phyloP scores from a whole-genome alignment of 805 yeast species.

The Cyberlindnera xishuangbannaensis region DNA sequence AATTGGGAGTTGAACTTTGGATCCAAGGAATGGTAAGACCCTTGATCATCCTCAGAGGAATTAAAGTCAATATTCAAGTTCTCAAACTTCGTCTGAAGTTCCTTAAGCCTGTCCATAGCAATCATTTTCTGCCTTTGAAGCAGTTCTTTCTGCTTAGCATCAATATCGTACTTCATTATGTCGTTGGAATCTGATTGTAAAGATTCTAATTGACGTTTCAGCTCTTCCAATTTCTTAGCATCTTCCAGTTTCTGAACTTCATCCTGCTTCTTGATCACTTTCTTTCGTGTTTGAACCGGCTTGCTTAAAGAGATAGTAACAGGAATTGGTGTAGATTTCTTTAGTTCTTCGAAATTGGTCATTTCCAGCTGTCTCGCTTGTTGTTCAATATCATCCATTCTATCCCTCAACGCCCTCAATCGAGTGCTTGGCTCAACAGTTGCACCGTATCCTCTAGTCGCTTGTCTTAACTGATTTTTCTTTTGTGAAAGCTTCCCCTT shows the following conservation, averaged over 20 bases:
- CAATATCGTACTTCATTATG: slow-evolving; percentile 58
- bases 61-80: slow-evolving; percentile 56
- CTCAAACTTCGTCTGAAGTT: slow-evolving; percentile 60
- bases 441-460: slow-evolving; percentile 41
- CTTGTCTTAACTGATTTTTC: slow-evolving; percentile 36
- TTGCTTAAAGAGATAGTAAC: slow-evolving; percentile 1
- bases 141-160: slow-evolving; percentile 45
- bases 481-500: slow-evolving; percentile 34
- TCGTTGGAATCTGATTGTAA: slow-evolving; percentile 74
- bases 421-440: slow-evolving; percentile 73
- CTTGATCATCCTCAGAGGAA: slow-evolving; percentile 15
- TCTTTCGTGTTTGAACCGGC: no score
- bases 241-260: slow-evolving; percentile 40
- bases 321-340: slow-evolving; percentile 17
- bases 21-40: slow-evolving; percentile 24
- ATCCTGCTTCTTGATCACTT: not conserved
- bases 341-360: slow-evolving; percentile 65
- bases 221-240: slow-evolving; percentile 44
- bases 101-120: slow-evolving; percentile 67
- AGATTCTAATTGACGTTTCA: slow-evolving; percentile 52
- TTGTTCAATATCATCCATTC: slow-evolving; percentile 79
- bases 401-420: slow-evolving; percentile 66
- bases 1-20: slow-evolving; percentile 36
- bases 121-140: slow-evolving; percentile 54
- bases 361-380: slow-evolving; percentile 84